These are phyloP conservation scores for Euclidium syriacum DNA, from an alignment of 345 rosid species.

Conservation along the genomic window DNA sequence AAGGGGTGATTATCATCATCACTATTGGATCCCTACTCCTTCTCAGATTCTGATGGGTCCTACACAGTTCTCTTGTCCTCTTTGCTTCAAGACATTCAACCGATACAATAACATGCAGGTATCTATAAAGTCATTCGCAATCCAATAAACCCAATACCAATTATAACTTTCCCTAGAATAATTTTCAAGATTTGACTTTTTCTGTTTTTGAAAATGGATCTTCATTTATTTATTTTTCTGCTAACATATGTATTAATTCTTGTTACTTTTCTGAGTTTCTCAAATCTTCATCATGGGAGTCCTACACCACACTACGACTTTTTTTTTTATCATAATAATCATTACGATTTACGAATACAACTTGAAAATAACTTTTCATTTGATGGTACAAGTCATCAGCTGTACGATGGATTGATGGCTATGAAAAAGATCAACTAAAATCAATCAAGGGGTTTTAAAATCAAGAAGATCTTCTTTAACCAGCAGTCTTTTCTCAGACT, in stretches of 20 bases:
- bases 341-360: not conserved
- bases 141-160: conserved; percentile 11
- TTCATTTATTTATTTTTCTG: not conserved
- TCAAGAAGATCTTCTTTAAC: conserved; percentile 29
- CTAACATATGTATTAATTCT: not conserved
- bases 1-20: conserved; percentile 71
- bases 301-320: conserved; percentile 9
- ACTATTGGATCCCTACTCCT: conserved; percentile 99
- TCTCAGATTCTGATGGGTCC: conserved; percentile 97
- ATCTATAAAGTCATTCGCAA: conserved; percentile 14
- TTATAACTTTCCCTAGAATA: conserved; percentile 1
- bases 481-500: conserved; percentile 22
- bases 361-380: conserved; percentile 18
- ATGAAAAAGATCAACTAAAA: conserved; percentile 24
- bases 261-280: not conserved
- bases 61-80: conserved; percentile 95
- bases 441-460: conserved; percentile 25
- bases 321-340: conserved; percentile 1
- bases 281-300: conserved; percentile 19
- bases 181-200: conserved; percentile 19
- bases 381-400: conserved; percentile 31
- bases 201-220: conserved; percentile 9
- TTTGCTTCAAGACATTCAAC: conserved; percentile 98
- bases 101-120: conserved; percentile 99
- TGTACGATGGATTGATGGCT: conserved; percentile 25